Conservation (phyloP, 345 rosid genomes). For the Rhodomyrtus tomentosa region DNA sequence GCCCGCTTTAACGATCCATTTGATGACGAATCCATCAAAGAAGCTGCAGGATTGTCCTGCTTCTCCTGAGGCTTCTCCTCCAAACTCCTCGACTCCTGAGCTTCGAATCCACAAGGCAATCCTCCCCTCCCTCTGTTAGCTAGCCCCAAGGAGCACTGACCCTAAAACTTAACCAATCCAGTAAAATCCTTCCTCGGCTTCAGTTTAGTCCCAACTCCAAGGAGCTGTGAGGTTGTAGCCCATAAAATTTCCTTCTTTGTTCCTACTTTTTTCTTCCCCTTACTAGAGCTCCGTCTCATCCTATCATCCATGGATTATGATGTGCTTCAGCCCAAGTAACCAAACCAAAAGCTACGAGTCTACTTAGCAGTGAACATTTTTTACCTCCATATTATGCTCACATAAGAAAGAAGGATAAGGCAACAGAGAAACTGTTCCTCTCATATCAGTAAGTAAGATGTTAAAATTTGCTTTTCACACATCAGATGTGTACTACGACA, state of each 20-base stretch:
- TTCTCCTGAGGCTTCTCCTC: constrained; percentile 2
- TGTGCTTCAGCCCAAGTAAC: background rate
- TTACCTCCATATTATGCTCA: background rate
- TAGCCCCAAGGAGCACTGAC: background rate
- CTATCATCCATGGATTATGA: background rate
- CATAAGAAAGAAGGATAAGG: background rate
- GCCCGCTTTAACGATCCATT: constrained; percentile 37
- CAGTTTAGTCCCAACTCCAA: background rate
- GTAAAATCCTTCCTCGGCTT: constrained; percentile 6
- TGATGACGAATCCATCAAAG: constrained; percentile 44
- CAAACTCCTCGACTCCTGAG: constrained; percentile 13
- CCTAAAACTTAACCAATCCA: constrained; percentile 1
- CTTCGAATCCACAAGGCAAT: constrained; percentile 14
- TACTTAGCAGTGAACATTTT: background rate
- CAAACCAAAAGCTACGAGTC: background rate
- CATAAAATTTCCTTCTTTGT: constrained; percentile 7
- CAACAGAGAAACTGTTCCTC: background rate
- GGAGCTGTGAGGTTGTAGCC: constrained; percentile 4
- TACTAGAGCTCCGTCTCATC: background rate
- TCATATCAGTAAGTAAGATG: background rate
- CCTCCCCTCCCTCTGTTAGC: background rate
- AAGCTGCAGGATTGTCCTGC: constrained; percentile 1
- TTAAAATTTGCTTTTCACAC: background rate
- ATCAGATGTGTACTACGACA: background rate
- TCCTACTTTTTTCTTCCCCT: background rate